phyloP scores from a whole-genome alignment of 805 yeast species.

The Metschnikowia vanudenii region DNA sequence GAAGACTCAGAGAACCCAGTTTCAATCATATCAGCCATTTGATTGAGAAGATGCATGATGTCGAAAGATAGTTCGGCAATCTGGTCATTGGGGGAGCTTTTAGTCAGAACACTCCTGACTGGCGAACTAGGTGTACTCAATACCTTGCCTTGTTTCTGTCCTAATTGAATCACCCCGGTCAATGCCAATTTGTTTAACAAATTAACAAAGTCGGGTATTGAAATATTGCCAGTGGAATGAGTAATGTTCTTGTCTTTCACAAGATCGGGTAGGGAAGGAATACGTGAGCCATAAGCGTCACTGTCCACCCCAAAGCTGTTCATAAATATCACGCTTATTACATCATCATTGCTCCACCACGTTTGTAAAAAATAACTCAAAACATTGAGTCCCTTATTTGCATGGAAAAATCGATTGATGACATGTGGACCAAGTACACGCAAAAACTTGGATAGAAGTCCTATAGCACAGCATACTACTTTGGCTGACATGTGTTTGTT shows the following conservation, averaged over 20 bases:
- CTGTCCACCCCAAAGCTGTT: slow-evolving; percentile 46
- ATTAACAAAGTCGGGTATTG: slow-evolving; percentile 49
- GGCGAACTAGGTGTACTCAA: slow-evolving; percentile 38
- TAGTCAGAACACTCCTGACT: slow-evolving; percentile 5
- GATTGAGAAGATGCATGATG: slow-evolving; percentile 35
- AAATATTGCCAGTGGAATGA: neutral
- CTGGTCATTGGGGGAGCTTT: slow-evolving; percentile 12
- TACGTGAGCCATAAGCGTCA: neutral
- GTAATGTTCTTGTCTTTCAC: slow-evolving; percentile 6
- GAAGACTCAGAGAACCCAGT: slow-evolving; percentile 27
- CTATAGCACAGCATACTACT: slow-evolving; percentile 39
- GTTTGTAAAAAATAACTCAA: slow-evolving; percentile 43
- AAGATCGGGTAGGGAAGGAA: slow-evolving; percentile 11
- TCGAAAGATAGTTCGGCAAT: slow-evolving; percentile 29
- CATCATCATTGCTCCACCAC: slow-evolving; percentile 50
- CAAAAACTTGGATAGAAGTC: slow-evolving; percentile 52
- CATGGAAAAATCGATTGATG: slow-evolving; percentile 47
- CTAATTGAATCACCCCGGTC: slow-evolving; percentile 31
- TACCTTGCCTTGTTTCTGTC: slow-evolving; percentile 31
- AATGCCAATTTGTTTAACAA: slow-evolving; percentile 32
- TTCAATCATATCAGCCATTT: slow-evolving; percentile 31
- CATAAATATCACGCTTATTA: slow-evolving; percentile 42
- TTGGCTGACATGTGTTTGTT: slow-evolving; percentile 23
- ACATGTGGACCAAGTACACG: slow-evolving; percentile 45
- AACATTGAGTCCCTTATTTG: slow-evolving; percentile 50